These are phyloP conservation scores for Ceratocystis smalleyi DNA, from an alignment of 2,329 filamentous ascomycete genomes.

Conservation along the genomic window DNA sequence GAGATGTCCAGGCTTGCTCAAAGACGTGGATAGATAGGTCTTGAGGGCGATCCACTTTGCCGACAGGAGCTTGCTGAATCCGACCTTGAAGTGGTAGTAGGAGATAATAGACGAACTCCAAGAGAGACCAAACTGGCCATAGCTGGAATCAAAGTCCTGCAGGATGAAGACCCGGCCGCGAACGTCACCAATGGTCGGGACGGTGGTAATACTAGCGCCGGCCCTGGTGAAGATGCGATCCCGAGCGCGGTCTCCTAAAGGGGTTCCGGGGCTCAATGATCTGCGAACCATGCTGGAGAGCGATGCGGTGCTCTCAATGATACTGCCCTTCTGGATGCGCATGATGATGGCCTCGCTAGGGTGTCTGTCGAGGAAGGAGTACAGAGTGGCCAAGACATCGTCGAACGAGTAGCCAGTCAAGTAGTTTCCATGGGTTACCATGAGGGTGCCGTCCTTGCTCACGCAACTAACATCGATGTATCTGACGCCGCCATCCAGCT, in stretches of 20 bases:
- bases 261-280: neutral
- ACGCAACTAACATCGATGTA: neutral
- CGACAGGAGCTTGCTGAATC: fast-evolving
- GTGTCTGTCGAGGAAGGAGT: neutral
- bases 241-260: neutral
- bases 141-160: too few relatives aligned
- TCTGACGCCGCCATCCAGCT: neutral
- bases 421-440: neutral
- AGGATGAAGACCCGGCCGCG: too few relatives aligned
- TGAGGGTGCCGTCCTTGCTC: fast-evolving
- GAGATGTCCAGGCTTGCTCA: neutral
- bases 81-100: too few relatives aligned
- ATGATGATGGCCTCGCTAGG: neutral
- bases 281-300: fast-evolving
- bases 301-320: fast-evolving
- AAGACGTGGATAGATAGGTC: too few relatives aligned
- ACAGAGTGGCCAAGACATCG: neutral
- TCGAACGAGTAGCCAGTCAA: neutral
- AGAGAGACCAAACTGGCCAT: too few relatives aligned
- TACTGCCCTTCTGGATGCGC: neutral
- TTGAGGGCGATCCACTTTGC: too few relatives aligned
- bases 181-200: too few relatives aligned
- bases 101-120: too few relatives aligned
- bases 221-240: neutral
- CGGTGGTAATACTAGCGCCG: too few relatives aligned